phyloP scores from a whole-genome alignment of 2,329 filamentous ascomycete genomes.

The Colletotrichum neosansevieriae region DNA sequence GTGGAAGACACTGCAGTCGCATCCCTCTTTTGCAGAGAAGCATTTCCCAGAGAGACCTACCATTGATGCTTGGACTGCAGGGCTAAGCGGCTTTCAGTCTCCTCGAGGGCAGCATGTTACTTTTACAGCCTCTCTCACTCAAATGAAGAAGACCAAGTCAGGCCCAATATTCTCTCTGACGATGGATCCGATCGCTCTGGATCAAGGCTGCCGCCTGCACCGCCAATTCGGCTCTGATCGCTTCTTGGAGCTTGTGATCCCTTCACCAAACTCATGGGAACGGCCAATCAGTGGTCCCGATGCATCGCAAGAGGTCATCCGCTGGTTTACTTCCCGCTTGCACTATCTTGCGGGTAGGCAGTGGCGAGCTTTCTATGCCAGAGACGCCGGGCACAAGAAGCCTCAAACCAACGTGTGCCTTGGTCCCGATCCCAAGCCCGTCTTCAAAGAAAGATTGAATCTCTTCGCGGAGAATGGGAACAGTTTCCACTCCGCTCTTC shows the following conservation, averaged over 20 bases:
- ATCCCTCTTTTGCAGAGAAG: conserved; percentile 57
- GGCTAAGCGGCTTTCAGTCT: conserved; percentile 52
- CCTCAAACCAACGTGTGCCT: conserved; percentile 52
- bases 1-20: conserved; percentile 53
- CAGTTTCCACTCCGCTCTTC: conserved; percentile 49
- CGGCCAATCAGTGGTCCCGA: conserved; percentile 45
- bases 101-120: conserved; percentile 52
- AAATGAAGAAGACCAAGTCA: conserved; percentile 21
- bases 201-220: conserved; percentile 62
- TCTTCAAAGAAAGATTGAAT: conserved; percentile 44
- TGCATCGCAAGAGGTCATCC: conserved; percentile 41
- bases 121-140: conserved; percentile 51
- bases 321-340: conserved; percentile 53
- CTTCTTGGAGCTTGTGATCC: conserved; percentile 68
- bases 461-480: conserved; percentile 68
- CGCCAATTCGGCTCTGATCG: conserved; percentile 70
- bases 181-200: conserved; percentile 62
- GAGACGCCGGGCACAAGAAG: conserved; percentile 39
- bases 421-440: conserved; percentile 42
- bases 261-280: conserved; percentile 52
- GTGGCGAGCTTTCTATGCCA: conserved; percentile 63
- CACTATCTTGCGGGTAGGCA: conserved; percentile 61
- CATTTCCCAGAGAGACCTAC: conserved; percentile 61
- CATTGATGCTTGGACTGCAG: conserved; percentile 59
- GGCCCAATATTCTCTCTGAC: conserved; percentile 60